These are phyloP conservation scores for Mollisia scopiformis DNA, from an alignment of 2,329 filamentous ascomycete genomes.

Conservation along the genomic window DNA sequence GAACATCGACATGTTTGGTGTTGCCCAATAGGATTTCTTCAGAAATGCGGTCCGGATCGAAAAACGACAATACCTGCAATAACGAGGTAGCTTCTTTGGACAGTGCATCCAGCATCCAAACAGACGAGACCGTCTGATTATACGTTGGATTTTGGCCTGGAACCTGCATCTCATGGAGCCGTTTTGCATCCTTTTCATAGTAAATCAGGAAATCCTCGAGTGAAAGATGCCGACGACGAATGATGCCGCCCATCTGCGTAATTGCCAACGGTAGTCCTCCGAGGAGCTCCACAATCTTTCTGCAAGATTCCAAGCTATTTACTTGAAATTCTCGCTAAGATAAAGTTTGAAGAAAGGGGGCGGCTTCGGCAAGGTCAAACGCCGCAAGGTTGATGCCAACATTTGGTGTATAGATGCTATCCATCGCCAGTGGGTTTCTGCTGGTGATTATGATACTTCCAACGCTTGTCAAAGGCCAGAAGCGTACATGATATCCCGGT, in stretches of 20 bases:
- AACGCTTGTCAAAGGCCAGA: constrained; percentile 20
- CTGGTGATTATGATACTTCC: constrained; percentile 27
- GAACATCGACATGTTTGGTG: neutral
- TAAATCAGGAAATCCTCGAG: neutral
- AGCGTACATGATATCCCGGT: constrained; percentile 20
- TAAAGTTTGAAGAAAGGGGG: neutral
- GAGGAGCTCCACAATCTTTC: constrained; percentile 6
- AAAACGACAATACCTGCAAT: neutral
- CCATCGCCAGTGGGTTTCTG: constrained; percentile 9
- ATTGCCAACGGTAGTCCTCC: constrained; percentile 14
- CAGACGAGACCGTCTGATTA: neutral
- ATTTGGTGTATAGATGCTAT: neutral
- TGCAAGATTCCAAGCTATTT: constrained; percentile 1
- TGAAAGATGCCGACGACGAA: constrained; percentile 1
- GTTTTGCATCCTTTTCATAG: neutral
- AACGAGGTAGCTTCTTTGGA: neutral
- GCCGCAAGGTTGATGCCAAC: neutral
- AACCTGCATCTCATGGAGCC: neutral
- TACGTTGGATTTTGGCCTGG: neutral
- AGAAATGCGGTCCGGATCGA: neutral
- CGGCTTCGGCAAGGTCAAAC: neutral
- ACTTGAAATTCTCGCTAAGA: no score
- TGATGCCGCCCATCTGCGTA: constrained; percentile 13
- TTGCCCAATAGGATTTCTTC: neutral
- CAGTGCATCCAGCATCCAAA: neutral